Evolutionary conservation across 2,329 filamentous ascomycete genomes (phyloP).

Genomic region (Colletotrichum liaoningense): DNA sequence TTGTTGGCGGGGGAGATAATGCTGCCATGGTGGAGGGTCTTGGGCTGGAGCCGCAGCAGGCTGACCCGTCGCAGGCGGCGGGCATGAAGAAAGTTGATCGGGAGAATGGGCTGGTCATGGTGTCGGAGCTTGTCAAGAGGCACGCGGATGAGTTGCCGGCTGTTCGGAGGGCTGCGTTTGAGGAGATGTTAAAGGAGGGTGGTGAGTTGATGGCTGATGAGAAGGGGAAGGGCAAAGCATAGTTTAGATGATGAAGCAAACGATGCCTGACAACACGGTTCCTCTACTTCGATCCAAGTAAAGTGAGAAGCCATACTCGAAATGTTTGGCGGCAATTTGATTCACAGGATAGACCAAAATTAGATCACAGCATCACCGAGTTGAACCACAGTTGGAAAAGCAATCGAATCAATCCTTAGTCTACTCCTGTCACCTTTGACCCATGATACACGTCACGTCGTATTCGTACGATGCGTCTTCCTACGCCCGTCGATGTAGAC

Average conservation of each 20-base stretch:
- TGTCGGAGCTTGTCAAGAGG: conserved; percentile 64
- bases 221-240: conserved; percentile 36
- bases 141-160: conserved; percentile 53
- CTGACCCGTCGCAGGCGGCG: conserved; percentile 54
- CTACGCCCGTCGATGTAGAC: not conserved
- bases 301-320: no score
- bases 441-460: conserved; percentile 34
- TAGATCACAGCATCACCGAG: not conserved
- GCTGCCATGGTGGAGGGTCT: conserved; percentile 47
- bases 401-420: conserved; percentile 28
- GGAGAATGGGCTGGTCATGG: conserved; percentile 71
- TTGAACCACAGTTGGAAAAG: not conserved
- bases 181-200: conserved; percentile 62
- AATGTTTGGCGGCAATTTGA: no score
- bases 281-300: no score
- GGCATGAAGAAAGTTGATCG: conserved; percentile 64
- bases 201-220: conserved; percentile 54
- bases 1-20: not conserved
- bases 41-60: conserved; percentile 59
- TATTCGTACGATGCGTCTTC: conserved; percentile 19
- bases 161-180: conserved; percentile 54
- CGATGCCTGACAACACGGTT: no score
- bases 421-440: conserved; percentile 29
- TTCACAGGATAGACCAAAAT: not conserved
- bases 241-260: not conserved